A percentile compares a stretch with the other conserved stretches of the same genome.
Evolutionary conservation across 2,329 filamentous ascomycete species (phyloP).

Genomic region (Paecilomyces fulvus): DNA sequence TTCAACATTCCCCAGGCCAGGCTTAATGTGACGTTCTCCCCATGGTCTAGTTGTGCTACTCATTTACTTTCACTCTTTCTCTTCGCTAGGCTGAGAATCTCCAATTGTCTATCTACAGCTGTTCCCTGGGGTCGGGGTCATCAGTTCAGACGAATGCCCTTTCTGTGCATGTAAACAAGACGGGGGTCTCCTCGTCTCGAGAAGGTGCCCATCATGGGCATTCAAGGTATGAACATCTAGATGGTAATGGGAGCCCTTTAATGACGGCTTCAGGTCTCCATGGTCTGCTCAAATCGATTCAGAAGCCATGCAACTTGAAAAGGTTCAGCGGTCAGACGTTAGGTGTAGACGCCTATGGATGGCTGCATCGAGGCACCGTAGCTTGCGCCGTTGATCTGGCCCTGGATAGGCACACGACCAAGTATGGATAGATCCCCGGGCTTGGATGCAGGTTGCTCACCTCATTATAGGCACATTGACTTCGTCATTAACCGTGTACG

Average conservation of each 20-base stretch:
- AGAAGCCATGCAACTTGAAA: slow-evolving; percentile 77
- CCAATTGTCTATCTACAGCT: neutral
- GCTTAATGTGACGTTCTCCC: slow-evolving; percentile 4
- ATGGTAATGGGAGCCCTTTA: slow-evolving; percentile 5
- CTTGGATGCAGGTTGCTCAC: slow-evolving; percentile 12
- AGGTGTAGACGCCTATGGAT: slow-evolving; percentile 95
- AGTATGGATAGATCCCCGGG: slow-evolving; percentile 46
- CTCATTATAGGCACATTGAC: slow-evolving; percentile 63
- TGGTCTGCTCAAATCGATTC: slow-evolving; percentile 90
- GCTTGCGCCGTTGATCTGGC: slow-evolving; percentile 87
- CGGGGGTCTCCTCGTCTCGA: slow-evolving; percentile 20
- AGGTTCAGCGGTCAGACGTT: slow-evolving; percentile 81
- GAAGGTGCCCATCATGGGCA: slow-evolving; percentile 33
- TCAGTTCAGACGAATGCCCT: slow-evolving; percentile 6
- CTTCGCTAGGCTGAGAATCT: slow-evolving; percentile 4
- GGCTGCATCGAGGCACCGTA: slow-evolving; percentile 89
- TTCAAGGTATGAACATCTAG: slow-evolving; percentile 29
- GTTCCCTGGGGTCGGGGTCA: neutral
- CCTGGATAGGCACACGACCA: slow-evolving; percentile 75
- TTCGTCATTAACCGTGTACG: slow-evolving; percentile 83
- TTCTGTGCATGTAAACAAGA: slow-evolving; percentile 17
- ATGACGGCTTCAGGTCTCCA: slow-evolving; percentile 57
- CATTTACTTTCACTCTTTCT: slow-evolving; percentile 2
- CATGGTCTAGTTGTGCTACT: slow-evolving; percentile 1
- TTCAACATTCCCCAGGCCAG: slow-evolving; percentile 23